Evolutionary conservation across 495 filamentous ascomycete genomes (phyloP).

Genomic region (Apiosordaria backusii): DNA sequence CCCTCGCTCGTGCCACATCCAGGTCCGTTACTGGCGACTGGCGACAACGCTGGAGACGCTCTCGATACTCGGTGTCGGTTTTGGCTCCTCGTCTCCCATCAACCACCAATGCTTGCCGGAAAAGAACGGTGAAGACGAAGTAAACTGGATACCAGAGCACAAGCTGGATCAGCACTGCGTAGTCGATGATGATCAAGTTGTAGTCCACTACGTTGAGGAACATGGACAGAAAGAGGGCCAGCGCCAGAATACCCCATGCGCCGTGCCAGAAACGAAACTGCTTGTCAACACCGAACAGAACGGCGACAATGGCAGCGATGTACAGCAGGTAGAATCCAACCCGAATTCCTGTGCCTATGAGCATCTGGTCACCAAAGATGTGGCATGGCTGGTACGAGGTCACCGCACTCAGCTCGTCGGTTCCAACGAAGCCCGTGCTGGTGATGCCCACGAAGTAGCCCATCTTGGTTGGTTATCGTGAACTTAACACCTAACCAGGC

Average conservation of each 20-base stretch:
- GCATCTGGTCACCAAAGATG: constrained; percentile 35
- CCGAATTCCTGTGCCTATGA: constrained; percentile 32
- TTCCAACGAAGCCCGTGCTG: constrained; percentile 31
- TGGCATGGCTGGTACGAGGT: constrained; percentile 32
- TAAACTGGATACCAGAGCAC: constrained; percentile 35
- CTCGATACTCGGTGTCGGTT: constrained; percentile 23
- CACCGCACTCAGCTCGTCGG: constrained; percentile 30
- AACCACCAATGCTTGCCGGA: constrained; percentile 29
- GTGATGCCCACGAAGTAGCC: constrained; percentile 30
- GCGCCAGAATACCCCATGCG: constrained; percentile 29
- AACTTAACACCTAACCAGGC: background rate
- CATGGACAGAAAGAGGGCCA: constrained; percentile 31
- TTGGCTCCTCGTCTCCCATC: constrained; percentile 4
- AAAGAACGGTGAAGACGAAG: constrained; percentile 30
- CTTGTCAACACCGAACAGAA: constrained; percentile 32
- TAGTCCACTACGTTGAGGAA: constrained; percentile 26
- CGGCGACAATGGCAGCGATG: constrained; percentile 27
- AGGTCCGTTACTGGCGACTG: constrained; percentile 16
- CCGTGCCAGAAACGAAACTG: constrained; percentile 35
- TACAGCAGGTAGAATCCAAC: constrained; percentile 34
- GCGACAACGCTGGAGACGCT: constrained; percentile 20
- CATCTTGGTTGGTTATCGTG: constrained; percentile 12
- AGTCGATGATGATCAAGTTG: constrained; percentile 33
- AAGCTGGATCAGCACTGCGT: constrained; percentile 31
- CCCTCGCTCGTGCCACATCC: constrained; percentile 25